Base-by-base conservation (phyloP, 2,329 filamentous ascomycete species). In the Nakataea oryzae region DNA sequence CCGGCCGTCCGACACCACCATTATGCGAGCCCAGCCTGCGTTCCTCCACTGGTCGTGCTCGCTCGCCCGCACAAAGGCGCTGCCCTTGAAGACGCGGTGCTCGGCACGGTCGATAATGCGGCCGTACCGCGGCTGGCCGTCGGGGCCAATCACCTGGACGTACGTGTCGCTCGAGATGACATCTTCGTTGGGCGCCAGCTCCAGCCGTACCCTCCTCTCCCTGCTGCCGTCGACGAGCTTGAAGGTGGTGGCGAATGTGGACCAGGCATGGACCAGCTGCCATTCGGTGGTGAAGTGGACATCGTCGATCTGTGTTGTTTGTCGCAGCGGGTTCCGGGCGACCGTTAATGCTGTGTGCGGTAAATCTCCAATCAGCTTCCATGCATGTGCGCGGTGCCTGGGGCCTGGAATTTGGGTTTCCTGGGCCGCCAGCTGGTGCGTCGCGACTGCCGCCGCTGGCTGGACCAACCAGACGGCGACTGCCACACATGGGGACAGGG, bases 171-270 rank as follows among this genome's bases (percentile, higher is more conserved):
- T 83, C 62, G 88, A 84, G 57, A 99, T 80, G 63, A 97, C 86
- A 74, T 97, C 91, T 76, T 96, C 85, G 72, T 97, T 97, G 3
- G 95, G 95, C 72, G 95, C 87, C 59, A 99, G 82, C 62, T 84
- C 82, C 61, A 99, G 82, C 66, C 91, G 90, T 69, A 97, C 80
- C 67, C 86, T 83, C 66, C 91, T 83, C 64, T 82, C 77, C 61
- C 83, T 80, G 64, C 83, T 78, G 62, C 82, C 80, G 69, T 89
- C 85, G 67, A 89, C 85, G 54, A 96, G 78, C 63, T 85, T 80
- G 72, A 99, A 97, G 34, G 85, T 86, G 65, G 97, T 78, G 69
- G 96, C 90, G 74, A 99, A 99, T 27, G 85, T 79, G 17, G 92
- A 93, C 63, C 89, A 79, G 59, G 92, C 87, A 71, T 95, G 87